phyloP scores from a whole-genome alignment of 2,329 filamentous ascomycete species.

The Cytospora leucostoma region DNA sequence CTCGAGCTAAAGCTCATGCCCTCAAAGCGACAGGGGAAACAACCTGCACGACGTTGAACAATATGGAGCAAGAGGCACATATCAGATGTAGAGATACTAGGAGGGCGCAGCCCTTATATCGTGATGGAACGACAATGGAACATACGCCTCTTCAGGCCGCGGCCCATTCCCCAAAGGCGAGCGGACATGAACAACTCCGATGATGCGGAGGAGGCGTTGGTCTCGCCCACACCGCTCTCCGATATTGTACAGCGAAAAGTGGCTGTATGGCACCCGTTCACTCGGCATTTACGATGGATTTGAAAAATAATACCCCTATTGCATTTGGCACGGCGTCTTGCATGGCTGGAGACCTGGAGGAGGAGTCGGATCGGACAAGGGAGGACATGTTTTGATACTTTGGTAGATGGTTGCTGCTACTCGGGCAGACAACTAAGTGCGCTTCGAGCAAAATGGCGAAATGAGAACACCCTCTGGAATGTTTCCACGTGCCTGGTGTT shows the following conservation, averaged over 20 bases:
- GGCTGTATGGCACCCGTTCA: constrained; percentile 7
- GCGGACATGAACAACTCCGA: not conserved
- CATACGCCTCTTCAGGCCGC: not conserved
- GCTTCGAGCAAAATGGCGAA: constrained; percentile 9
- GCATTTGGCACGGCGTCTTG: constrained; percentile 26
- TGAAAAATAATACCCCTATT: constrained; percentile 19
- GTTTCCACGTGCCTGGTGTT: not conserved
- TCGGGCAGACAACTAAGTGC: not conserved
- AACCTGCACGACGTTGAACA: constrained; percentile 19
- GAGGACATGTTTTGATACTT: constrained; percentile 3
- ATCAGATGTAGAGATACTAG: not conserved
- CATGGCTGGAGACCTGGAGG: constrained; percentile 3
- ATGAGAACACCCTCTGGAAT: not conserved
- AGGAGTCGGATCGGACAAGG: constrained; percentile 1
- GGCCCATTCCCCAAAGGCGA: not conserved
- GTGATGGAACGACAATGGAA: not conserved
- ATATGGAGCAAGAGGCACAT: not conserved
- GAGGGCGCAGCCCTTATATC: not conserved
- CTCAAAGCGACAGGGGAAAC: constrained; percentile 53
- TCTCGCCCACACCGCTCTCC: not conserved
- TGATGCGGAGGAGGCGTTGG: not conserved
- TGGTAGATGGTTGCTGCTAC: constrained; percentile 3
- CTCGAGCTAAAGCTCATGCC: constrained; percentile 66
- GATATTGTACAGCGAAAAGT: constrained; percentile 4
- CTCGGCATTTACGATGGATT: constrained; percentile 9